phyloP scores from a whole-genome alignment of 2,329 filamentous ascomycete genomes.

The Fusarium pininemorale region DNA sequence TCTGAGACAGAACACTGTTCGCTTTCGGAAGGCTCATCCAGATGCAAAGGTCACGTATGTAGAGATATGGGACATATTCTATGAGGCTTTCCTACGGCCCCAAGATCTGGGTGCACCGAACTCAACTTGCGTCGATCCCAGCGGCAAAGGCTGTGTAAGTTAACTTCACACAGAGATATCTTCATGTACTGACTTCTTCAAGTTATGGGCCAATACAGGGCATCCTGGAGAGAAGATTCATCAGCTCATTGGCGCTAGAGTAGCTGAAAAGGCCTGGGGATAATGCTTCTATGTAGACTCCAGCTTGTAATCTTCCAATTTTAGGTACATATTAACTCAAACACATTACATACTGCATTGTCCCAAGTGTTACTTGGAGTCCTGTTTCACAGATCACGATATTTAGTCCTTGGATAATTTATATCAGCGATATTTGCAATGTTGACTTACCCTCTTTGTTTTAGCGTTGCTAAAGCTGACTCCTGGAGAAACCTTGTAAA shows the following conservation, averaged over 20 bases:
- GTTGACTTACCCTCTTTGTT: neutral
- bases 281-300: neutral
- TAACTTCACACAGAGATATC: rapidly evolving
- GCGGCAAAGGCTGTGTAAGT: conserved; percentile 1
- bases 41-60: neutral
- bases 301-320: rapidly evolving
- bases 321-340: neutral
- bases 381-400: neutral
- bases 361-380: neutral
- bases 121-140: neutral
- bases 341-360: too few species aligned
- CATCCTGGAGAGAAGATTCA: neutral
- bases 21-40: neutral
- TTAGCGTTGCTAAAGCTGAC: rapidly evolving
- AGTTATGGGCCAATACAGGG: neutral
- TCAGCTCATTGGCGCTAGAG: neutral
- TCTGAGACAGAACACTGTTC: neutral
- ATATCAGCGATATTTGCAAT: rapidly evolving
- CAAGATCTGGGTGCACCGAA: neutral
- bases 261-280: neutral
- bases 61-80: conserved; percentile 8
- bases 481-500: neutral
- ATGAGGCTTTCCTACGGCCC: neutral
- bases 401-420: neutral
- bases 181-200: neutral